Evolutionary conservation across 1,284 basidiomycete genomes (phyloP), one percentile per base, ranked within the genome.

Genomic region (Leccinum holopus): DNA sequence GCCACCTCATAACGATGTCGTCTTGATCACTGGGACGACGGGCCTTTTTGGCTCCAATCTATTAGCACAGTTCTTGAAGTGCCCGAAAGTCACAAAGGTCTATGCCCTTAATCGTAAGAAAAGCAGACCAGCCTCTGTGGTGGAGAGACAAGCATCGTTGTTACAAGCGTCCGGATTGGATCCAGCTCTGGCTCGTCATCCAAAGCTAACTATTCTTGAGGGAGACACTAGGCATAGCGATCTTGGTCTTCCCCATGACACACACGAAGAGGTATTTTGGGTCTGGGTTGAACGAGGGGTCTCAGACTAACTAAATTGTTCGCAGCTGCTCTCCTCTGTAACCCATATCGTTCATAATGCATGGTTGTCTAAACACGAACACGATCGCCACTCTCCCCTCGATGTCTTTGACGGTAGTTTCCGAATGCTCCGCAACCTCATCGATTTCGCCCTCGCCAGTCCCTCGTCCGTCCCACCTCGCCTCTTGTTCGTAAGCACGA

Each of bases 381-480:
- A 1, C 66, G 81, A 21, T 55, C 68, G 28, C 71, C 75, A 5
- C 77, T 77, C 63, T 74, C 79, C 66, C 59, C 75, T 69, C 18
- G 35, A 33, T 14, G 32, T 65, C 25, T 70, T 70, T 18, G 60
- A 70, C 4, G 57, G 59, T 2, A 74, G 75, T 58, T 71, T 84
- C 21, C 60, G 63, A 9, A 79, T 78, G 16, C 70, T 77, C 4
- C 75, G 79, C 8, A 69, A 76, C 60, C 69, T 83, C 28, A 67
- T 83, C 49, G 75, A 82, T 61, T 70, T 84, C 11, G 76, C 79
- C 2, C 67, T 79, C 9, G 65, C 33, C 73, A 77, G 30, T 61
- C 73, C 11, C 55, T 66, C 61, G 57, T 66, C 39, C 0, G 14
- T 16, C 9, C 69, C 69, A 16, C 74, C 78, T 2, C 69, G 69